Conservation (phyloP, 768 basidiomycete species). For the Daedaleopsis nitida region DNA sequence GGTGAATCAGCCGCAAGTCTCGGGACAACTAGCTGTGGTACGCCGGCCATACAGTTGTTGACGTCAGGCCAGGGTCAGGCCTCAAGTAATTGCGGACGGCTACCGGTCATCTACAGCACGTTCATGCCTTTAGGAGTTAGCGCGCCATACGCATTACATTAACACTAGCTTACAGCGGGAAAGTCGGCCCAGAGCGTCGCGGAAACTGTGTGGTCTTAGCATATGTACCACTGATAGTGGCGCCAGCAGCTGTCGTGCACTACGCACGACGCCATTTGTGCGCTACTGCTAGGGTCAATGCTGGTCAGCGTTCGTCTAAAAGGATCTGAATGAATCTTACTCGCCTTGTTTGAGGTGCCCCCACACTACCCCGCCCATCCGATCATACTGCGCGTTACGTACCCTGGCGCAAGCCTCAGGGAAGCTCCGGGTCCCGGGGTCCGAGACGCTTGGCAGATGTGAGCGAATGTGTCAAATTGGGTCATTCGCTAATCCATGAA, state of each 20-base stretch:
- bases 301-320: neutral
- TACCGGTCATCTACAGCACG: neutral
- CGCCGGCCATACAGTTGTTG: neutral
- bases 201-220: constrained; percentile 3
- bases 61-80: neutral
- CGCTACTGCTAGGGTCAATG: constrained; percentile 6
- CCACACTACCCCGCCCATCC: constrained; percentile 16
- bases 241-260: constrained; percentile 5
- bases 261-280: neutral
- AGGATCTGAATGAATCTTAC: constrained; percentile 12
- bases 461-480: constrained; percentile 8
- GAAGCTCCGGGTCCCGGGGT: constrained; percentile 11
- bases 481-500: constrained; percentile 1
- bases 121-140: neutral
- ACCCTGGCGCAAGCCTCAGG: neutral
- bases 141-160: neutral
- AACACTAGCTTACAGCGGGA: neutral
- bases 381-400: constrained; percentile 21
- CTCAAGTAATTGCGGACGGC: neutral
- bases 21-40: constrained; percentile 1
- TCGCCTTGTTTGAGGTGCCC: constrained; percentile 2
- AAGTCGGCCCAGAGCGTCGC: neutral
- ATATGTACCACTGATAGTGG: constrained; percentile 15
- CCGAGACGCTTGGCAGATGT: constrained; percentile 4
- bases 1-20: constrained; percentile 10